Evolutionary conservation across 164 flowering plant species (phyloP), one percentile per base, ranked within the genome.

Genomic region (Magnolia kwangsiensis): DNA sequence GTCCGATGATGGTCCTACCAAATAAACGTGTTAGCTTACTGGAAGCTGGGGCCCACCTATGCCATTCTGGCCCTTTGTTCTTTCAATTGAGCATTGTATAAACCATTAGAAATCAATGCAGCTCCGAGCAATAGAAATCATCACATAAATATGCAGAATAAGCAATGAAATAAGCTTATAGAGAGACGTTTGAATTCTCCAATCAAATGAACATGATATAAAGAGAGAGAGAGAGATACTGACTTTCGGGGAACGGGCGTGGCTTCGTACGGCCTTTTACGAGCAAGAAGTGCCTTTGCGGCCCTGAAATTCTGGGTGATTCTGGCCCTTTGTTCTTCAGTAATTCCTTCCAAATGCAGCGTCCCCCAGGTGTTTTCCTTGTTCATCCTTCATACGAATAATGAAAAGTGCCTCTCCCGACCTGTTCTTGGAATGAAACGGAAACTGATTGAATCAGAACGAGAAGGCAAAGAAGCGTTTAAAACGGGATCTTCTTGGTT

Each of bases 271-370:
- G 87, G 85, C 31, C 95, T 81, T 76, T 95, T 95, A 19, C 94
- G 92, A 78, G 87, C 81, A 18, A 93, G 90, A 72, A 89, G 87
- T 2, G 93, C 94, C 82, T 93, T 91, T 2, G 95, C 92, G 11
- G 95, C 92, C 74, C 90, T 83, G 80, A 88, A 90, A 14, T 84
- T 89, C 74, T 86, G 86, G 21, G 95, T 83, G 68, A 93, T 93
- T 76, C 95, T 90, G 80, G 86, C 84, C 66, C 82, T 80, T 74
- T 92, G 92, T 71, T 87, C 90, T 7, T 74, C 86, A 13, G 91
- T 82, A 63, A 88, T 73, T 69, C 66, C 78, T 51, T 72, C 67
- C 72, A 50, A 27, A 0, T 49, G 29, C 29, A 80, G 80, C 59
- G 59, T 69, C 19, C 19, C 29, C 11, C 50, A 51, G 4, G 18